Evolutionary conservation across 805 yeast species (phyloP), one percentile per base, ranked within the genome.

Genomic region (Kazachstania kunashirensis): DNA sequence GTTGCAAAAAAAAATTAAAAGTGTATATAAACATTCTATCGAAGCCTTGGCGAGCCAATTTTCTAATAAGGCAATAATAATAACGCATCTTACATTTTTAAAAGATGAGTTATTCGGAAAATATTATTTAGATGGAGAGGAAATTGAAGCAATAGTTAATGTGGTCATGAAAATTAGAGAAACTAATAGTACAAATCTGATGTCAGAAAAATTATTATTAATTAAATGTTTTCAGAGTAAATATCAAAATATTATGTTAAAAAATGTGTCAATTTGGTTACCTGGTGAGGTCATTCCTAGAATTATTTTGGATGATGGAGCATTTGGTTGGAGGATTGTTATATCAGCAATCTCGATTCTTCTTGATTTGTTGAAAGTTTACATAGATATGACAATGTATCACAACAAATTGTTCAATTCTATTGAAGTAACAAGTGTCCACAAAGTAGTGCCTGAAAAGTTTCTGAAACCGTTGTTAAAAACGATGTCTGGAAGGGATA

Each of bases 81-180:
- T 48, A 4, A 45, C 55, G 3, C 55, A 56, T 17, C 37, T 50
- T 2, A 36, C 52, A 13, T 45, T 57, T 23, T 29, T 55, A 15
- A 50, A 46, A 19, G 54, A 55, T 7, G 60, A 54, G 29, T 49
- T 46, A 31, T 52, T 48, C 24, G 49, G 53, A 9, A 21, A 36
- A 9, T 44, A 42, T 14, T 46, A 41, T 33, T 29, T 49, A 4
- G 31, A 37, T 3, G 31, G 38, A 2, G 24, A 34, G 2, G 50
- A 52, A 20, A 42, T 48, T 5, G 17, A 38, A 16, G 19, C 29
- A 12, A 24, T 57, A 5, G 33, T 54, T 7, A 26, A 31, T 8
- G 34, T 42, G 3, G 36, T 53, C 2, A 27, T 40, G 14, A 24
- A 42, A 11, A 45, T 53, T 20, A 55, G 47, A 29, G 53, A 49